Evolutionary conservation across 2,329 filamentous ascomycete species (phyloP).

Genomic region (Claviceps paspali): DNA sequence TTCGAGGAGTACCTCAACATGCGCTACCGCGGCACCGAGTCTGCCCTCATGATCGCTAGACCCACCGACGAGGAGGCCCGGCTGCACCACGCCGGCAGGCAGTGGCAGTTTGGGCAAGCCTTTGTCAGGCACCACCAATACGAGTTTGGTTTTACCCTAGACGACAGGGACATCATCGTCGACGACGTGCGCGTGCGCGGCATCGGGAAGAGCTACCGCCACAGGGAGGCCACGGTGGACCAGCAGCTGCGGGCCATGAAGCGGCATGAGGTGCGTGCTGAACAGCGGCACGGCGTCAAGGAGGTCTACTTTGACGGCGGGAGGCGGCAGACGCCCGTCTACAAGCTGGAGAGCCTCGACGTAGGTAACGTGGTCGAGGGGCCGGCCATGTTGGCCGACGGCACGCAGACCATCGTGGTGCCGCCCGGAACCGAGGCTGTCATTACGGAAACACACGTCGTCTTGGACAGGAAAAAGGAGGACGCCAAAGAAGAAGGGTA

Average conservation of each 20-base stretch:
- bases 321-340: conserved; percentile 62
- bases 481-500: conserved; percentile 19
- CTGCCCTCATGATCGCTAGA: conserved; percentile 76
- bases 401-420: conserved; percentile 83
- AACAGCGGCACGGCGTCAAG: conserved; percentile 50
- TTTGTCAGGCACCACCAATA: conserved; percentile 81
- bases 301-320: conserved; percentile 78
- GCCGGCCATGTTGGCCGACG: conserved; percentile 75
- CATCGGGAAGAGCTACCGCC: conserved; percentile 76
- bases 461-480: conserved; percentile 59
- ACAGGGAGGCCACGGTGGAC: conserved; percentile 68
- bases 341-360: conserved; percentile 60
- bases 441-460: conserved; percentile 71
- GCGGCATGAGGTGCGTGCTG: conserved; percentile 36
- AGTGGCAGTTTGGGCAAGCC: conserved; percentile 71
- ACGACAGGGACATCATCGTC: conserved; percentile 73
- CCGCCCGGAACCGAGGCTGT: conserved; percentile 63
- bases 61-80: conserved; percentile 47
- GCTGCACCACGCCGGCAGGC: conserved; percentile 43
- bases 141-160: conserved; percentile 82
- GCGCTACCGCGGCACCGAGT: conserved; percentile 81
- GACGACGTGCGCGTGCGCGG: conserved; percentile 81
- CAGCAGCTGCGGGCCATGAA: conserved; percentile 61
- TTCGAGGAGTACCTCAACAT: conserved; percentile 94
- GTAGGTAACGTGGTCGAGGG: conserved; percentile 61